Evolutionary conservation across 371 early-diverging fungal species (phyloP).

Genomic region (Rhizopus delemar): DNA sequence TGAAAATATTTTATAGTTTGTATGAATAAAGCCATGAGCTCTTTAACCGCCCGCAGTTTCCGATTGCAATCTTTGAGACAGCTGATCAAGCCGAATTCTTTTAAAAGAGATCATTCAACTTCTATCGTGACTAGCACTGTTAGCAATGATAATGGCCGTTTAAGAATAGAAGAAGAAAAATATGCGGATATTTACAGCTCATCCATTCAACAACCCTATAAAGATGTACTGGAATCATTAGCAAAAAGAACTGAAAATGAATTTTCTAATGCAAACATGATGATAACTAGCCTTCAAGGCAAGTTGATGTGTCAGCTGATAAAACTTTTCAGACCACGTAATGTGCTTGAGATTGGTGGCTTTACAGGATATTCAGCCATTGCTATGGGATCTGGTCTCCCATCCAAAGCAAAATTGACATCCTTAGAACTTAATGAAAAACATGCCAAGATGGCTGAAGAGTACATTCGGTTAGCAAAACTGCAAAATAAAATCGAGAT

Average conservation of each 20-base stretch:
- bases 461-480: constrained; percentile 29
- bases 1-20: too few relatives aligned
- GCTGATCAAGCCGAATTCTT: not conserved
- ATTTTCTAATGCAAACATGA: constrained; percentile 42
- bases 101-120: constrained; percentile 26
- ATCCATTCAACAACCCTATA: constrained; percentile 16
- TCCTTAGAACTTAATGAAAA: constrained; percentile 51
- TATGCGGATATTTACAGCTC: constrained; percentile 29
- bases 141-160: constrained; percentile 15
- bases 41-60: too few relatives aligned
- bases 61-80: too few relatives aligned
- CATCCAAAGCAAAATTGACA: constrained; percentile 25
- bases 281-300: constrained; percentile 48
- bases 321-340: constrained; percentile 33
- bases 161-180: constrained; percentile 29
- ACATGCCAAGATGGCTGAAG: constrained; percentile 41
- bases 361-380: constrained; percentile 64
- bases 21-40: too few relatives aligned
- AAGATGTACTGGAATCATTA: constrained; percentile 11
- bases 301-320: constrained; percentile 45
- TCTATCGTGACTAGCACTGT: constrained; percentile 3
- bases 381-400: constrained; percentile 62
- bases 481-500: constrained; percentile 24
- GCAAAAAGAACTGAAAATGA: constrained; percentile 24
- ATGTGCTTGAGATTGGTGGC: constrained; percentile 61